Percentiles rank a stretch among this genome's conserved stretches.
phyloP scores from a whole-genome alignment of 2,329 filamentous ascomycete species.

The Coniochaeta pulveracea region DNA sequence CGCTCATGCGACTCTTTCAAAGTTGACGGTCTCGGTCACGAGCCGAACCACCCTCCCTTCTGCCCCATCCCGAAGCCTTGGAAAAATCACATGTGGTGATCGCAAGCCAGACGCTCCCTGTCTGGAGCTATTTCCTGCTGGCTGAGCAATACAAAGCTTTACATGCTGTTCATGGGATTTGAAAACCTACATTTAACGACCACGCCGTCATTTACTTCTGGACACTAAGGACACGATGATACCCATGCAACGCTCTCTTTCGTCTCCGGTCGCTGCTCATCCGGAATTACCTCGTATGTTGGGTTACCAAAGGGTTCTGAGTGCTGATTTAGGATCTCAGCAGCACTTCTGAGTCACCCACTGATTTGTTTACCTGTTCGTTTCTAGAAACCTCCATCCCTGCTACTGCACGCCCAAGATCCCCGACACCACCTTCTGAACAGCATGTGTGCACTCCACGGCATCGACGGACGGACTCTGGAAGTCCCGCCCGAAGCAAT shows the following conservation, averaged over 20 bases:
- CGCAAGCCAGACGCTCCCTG: background rate
- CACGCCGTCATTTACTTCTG: conserved; percentile 39
- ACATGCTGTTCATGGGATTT: background rate
- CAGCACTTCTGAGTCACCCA: conserved; percentile 9
- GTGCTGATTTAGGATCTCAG: conserved; percentile 2
- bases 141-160: background rate
- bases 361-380: background rate
- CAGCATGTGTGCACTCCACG: conserved; percentile 36
- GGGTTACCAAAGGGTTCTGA: too few species aligned
- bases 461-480: conserved; percentile 39
- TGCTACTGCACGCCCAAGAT: conserved; percentile 38
- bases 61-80: background rate
- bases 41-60: background rate
- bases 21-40: background rate
- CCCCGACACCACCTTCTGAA: conserved; percentile 43
- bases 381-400: conserved; percentile 24
- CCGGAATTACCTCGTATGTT: conserved; percentile 47
- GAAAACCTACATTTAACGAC: background rate
- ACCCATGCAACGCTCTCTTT: conserved; percentile 51
- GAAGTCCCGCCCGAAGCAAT: conserved; percentile 40
- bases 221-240: too few species aligned
- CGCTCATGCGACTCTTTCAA: background rate
- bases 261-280: conserved; percentile 48
- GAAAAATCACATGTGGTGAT: background rate
- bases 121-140: background rate